phyloP scores from a whole-genome alignment of 768 basidiomycete species.

The Chalciporus chontae region DNA sequence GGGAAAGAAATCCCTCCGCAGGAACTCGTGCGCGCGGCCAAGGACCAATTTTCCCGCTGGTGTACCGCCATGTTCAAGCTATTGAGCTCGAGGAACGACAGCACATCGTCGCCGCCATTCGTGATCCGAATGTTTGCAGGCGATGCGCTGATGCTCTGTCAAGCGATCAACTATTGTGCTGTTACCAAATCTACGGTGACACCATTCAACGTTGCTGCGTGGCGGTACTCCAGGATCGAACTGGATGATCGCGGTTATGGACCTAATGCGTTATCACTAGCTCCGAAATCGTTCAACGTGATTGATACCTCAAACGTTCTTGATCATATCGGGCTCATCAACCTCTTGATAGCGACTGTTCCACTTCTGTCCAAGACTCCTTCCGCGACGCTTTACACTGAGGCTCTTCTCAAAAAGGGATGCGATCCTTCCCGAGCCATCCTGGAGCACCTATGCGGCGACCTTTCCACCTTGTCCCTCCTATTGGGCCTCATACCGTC shows the following conservation, averaged over 20 bases:
- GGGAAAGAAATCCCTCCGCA: background rate
- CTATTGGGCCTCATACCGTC: slow-evolving; percentile 25
- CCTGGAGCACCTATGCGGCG: slow-evolving; percentile 19
- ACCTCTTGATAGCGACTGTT: slow-evolving; percentile 20
- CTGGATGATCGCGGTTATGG: slow-evolving; percentile 22
- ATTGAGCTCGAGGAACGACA: slow-evolving; percentile 14
- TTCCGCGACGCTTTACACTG: slow-evolving; percentile 27
- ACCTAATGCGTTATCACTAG: background rate
- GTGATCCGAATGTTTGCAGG: slow-evolving; percentile 29
- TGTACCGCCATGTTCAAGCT: slow-evolving; percentile 15
- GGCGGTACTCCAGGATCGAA: slow-evolving; percentile 20
- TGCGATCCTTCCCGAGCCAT: slow-evolving; percentile 12
- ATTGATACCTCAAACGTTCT: slow-evolving; percentile 31
- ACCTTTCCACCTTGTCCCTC: slow-evolving; percentile 23
- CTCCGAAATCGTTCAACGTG: slow-evolving; percentile 28
- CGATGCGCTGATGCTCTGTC: slow-evolving; percentile 25
- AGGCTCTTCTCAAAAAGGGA: slow-evolving; percentile 18
- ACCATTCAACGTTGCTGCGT: slow-evolving; percentile 20
- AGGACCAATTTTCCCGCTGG: slow-evolving; percentile 25
- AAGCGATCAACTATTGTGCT: slow-evolving; percentile 16
- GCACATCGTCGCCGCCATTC: slow-evolving; percentile 16
- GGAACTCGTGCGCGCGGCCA: slow-evolving; percentile 15
- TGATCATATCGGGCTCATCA: slow-evolving; percentile 26
- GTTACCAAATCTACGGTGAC: slow-evolving; percentile 8
- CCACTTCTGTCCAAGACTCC: slow-evolving; percentile 19